These are phyloP conservation scores for Metschnikowia bowlesiae DNA, from an alignment of 805 yeast species.

Conservation along the genomic window DNA sequence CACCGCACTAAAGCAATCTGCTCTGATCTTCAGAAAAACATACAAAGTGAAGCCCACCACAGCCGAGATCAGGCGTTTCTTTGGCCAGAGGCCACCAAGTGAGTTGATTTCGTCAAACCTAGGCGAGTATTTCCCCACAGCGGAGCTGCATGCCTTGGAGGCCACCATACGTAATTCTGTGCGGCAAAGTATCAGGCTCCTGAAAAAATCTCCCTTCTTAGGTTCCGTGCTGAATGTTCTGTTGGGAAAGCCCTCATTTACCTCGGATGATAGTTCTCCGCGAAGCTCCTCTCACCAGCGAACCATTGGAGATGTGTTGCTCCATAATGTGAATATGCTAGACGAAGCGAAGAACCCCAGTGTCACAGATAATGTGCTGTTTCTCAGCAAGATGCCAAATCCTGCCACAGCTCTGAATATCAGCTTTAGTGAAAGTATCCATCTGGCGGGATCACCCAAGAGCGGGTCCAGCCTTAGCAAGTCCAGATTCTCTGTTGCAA, in stretches of 20 bases:
- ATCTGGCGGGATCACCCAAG: constrained; percentile 6
- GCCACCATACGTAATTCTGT: constrained; percentile 82
- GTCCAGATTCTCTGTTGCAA: constrained; percentile 14
- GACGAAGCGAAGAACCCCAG: constrained; percentile 38
- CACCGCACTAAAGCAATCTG: constrained; percentile 54
- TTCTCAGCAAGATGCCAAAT: constrained; percentile 24
- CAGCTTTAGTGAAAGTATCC: constrained; percentile 5
- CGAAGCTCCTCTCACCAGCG: constrained; percentile 21
- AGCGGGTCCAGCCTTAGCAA: constrained; percentile 4
- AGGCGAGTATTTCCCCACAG: constrained; percentile 87
- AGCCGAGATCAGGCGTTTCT: constrained; percentile 44
- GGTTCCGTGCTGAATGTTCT: constrained; percentile 11
- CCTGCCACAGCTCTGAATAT: constrained; percentile 8
- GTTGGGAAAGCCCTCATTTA: constrained; percentile 20
- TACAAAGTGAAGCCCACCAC: constrained; percentile 15
- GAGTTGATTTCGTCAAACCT: constrained; percentile 85
- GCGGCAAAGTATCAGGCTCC: constrained; percentile 65
- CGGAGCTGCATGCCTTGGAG: constrained; percentile 65
- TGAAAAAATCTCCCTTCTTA: constrained; percentile 32
- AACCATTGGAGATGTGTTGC: constrained; percentile 62
- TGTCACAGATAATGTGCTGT: constrained; percentile 22
- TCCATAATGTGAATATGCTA: constrained; percentile 52
- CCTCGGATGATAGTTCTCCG: constrained; percentile 10
- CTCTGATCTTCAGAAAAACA: constrained; percentile 32
- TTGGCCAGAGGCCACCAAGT: constrained; percentile 91